Conservation (phyloP, 495 filamentous ascomycete species). For the Paragyromitra xinjiangensis region DNA sequence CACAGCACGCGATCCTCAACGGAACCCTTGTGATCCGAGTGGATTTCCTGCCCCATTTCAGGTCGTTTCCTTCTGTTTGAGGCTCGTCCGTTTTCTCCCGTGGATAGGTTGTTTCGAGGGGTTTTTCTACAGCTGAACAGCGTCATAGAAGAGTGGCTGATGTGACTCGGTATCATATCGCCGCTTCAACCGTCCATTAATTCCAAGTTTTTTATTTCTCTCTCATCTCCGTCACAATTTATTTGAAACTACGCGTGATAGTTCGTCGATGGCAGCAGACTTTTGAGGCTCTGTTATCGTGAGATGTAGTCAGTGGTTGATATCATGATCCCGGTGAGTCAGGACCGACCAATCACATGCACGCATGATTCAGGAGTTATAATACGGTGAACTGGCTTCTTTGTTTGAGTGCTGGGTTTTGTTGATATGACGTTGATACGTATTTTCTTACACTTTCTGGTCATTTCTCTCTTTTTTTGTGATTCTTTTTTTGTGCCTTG, state of each 20-base stretch:
- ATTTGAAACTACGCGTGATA: slow-evolving; percentile 22
- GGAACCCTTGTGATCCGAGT: slow-evolving; percentile 34
- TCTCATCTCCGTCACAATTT: not conserved
- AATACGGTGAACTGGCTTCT: slow-evolving; percentile 32
- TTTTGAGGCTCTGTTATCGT: slow-evolving; percentile 14
- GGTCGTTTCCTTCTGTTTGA: slow-evolving; percentile 6
- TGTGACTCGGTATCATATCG: slow-evolving; percentile 2
- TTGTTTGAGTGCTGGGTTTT: slow-evolving; percentile 29
- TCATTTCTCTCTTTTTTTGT: not conserved
- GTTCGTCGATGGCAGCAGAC: not conserved
- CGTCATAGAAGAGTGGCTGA: slow-evolving; percentile 28
- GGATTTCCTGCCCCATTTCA: not conserved
- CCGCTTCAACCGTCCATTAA: not conserved
- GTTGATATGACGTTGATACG: not conserved
- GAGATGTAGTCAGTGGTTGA: slow-evolving; percentile 14
- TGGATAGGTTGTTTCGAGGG: slow-evolving; percentile 9
- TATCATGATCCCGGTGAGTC: slow-evolving; percentile 31
- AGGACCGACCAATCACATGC: slow-evolving; percentile 42
- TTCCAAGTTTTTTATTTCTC: not conserved
- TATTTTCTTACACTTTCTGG: not conserved
- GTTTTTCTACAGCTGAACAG: slow-evolving; percentile 6
- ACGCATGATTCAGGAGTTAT: slow-evolving; percentile 3
- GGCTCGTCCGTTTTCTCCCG: slow-evolving; percentile 14
- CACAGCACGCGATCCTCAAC: slow-evolving; percentile 10
- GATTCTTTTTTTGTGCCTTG: not conserved